These are phyloP conservation scores for Microglena sp. DNA, from an alignment of 139 green algal species.

Conservation along the genomic window DNA sequence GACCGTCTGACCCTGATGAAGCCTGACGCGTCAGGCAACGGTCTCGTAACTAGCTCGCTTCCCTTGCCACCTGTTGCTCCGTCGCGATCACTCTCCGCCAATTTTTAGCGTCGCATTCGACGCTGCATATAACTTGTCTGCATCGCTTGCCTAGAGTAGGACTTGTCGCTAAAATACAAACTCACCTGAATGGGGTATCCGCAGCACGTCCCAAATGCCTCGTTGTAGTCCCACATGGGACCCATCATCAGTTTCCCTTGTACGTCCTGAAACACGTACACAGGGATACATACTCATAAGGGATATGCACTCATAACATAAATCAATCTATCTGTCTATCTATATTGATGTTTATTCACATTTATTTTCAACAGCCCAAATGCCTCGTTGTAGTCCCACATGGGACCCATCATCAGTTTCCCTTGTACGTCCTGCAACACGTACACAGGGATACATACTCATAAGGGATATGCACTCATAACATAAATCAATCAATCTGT, in stretches of 20 bases:
- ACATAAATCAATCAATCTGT: background rate
- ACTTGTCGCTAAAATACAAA: too few species aligned
- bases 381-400: slow-evolving; percentile 61
- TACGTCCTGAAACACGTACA: background rate
- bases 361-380: slow-evolving; percentile 48
- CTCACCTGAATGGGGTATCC: slow-evolving; percentile 56
- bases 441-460: slow-evolving; percentile 26
- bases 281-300: slow-evolving; percentile 33
- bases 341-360: too few species aligned
- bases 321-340: background rate
- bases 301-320: background rate
- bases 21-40: too few species aligned
- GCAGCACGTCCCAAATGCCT: slow-evolving; percentile 74
- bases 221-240: slow-evolving; percentile 50
- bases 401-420: slow-evolving; percentile 19
- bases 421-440: background rate
- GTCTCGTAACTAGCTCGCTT: too few species aligned
- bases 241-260: slow-evolving; percentile 14
- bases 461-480: slow-evolving; percentile 4
- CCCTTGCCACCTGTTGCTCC: too few species aligned
- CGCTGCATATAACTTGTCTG: too few species aligned
- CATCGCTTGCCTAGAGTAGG: too few species aligned
- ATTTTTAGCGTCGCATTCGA: too few species aligned
- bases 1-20: too few species aligned
- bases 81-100: too few species aligned